Evolutionary conservation across 441 rosid genomes (phyloP).

Genomic region (Brassica balearica): DNA sequence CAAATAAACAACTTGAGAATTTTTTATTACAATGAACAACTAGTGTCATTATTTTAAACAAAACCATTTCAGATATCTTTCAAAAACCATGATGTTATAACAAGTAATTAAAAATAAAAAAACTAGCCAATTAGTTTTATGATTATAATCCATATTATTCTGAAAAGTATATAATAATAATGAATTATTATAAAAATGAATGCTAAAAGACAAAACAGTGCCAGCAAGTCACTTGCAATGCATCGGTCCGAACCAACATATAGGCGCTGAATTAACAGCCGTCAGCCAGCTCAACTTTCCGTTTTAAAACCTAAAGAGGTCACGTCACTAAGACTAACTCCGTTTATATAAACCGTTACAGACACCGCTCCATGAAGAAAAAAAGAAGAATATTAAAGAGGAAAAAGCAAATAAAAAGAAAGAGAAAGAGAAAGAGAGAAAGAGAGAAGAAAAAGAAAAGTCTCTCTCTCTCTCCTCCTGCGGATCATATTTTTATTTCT

Average conservation of each 20-base stretch:
- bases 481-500: slow-evolving; percentile 36
- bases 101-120: neutral
- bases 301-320: slow-evolving; percentile 34
- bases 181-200: neutral
- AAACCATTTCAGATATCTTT: slow-evolving; percentile 13
- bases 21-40: slow-evolving; percentile 11
- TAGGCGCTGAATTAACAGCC: slow-evolving; percentile 39
- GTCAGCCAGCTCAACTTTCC: slow-evolving; percentile 58
- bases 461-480: slow-evolving; percentile 33
- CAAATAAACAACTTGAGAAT: slow-evolving; percentile 30
- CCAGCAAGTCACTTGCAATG: slow-evolving; percentile 55
- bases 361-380: slow-evolving; percentile 23
- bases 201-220: slow-evolving; percentile 44
- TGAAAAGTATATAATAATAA: neutral
- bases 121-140: slow-evolving; percentile 3
- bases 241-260: slow-evolving; percentile 47
- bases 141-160: neutral
- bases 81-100: neutral
- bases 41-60: slow-evolving; percentile 20
- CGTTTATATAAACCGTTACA: slow-evolving; percentile 42
- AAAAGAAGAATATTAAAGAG: slow-evolving; percentile 19
- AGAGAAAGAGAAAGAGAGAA: neutral
- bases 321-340: slow-evolving; percentile 30
- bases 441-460: slow-evolving; percentile 5
- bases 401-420: neutral